Evolutionary conservation across 2,329 filamentous ascomycete genomes (phyloP), one percentile per base, ranked within the genome.

Genomic region (Fusarium sp.): DNA sequence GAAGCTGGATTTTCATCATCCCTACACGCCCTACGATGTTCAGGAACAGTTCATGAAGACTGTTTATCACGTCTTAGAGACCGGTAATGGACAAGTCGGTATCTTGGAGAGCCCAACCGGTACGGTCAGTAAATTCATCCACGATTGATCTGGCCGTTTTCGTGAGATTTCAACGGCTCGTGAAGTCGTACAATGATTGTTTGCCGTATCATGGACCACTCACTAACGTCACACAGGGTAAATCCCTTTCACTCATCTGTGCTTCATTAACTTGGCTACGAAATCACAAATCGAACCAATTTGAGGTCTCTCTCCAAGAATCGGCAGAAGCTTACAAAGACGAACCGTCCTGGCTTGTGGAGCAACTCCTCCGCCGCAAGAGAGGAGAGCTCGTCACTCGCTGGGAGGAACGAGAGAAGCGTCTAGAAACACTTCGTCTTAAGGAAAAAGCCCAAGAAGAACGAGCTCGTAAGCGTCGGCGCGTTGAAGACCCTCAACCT

Each of bases 51-150:
- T 97, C 71, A 97, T 97, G 93, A 87, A 82, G 65, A 84, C 89
- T 1, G 83, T 95, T 6, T 97, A 96, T 72, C 78, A 86, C 45
- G 91, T 92, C 57, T 84, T 97, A 23, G 88, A 96, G 66, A 71
- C 70, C 21, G 84, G 84, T 5, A 75, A 89, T 37, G 89, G 91
- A 9, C 91, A 93, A 70, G 82, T 97, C 42, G 93, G 91, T 27
- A 93, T 97, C 38, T 88, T 97, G 41, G 93, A 97, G 72, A 96
- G 92, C 41, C 93, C 93, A n/a, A 97, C 93, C 37, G 93, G 93
- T 74, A 90, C 86, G 61, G 83, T 84, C 72, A 63, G 77, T 75
- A 14, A 3, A 33, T 11, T 8, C 14, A 11, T 9, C 2, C 13
- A 32, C 7, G 5, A 2, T 10, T 5, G 13, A 21, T 8, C 6